A percentile compares a stretch with the other conserved stretches of the same genome.
Conservation (phyloP, 129 eudicot species). For the Escallonia rubra region DNA sequence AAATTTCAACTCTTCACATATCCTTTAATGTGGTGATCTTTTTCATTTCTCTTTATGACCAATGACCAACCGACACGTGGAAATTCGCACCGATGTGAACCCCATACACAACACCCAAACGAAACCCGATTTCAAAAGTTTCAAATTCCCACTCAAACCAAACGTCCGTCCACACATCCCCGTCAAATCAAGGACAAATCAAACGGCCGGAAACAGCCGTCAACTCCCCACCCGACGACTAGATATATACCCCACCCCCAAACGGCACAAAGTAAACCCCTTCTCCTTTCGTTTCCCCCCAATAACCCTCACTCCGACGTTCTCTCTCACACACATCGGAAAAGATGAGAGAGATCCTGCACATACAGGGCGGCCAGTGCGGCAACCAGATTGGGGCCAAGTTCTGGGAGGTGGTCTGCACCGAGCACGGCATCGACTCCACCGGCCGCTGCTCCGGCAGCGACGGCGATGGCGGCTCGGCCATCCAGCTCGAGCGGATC, state of each 20-base stretch:
- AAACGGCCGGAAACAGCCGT: not conserved
- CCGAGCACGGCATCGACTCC: constrained; percentile 75
- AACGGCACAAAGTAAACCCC: not conserved
- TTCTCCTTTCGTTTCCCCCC: not conserved
- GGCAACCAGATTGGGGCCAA: constrained; percentile 85
- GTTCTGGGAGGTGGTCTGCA: constrained; percentile 80
- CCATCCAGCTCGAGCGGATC: constrained; percentile 63
- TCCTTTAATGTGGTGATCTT: too few relatives aligned
- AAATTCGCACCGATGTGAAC: not conserved
- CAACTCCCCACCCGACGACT: not conserved
- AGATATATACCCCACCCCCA: not conserved
- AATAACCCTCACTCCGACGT: constrained; percentile 5
- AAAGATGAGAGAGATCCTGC: constrained; percentile 75
- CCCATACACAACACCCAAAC: not conserved
- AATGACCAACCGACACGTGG: not conserved
- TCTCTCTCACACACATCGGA: constrained; percentile 9
- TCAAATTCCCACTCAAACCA: constrained; percentile 9
- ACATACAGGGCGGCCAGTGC: constrained; percentile 82
- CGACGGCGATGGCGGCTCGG: constrained; percentile 45
- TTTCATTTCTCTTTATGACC: not conserved
- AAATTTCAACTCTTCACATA: too few relatives aligned
- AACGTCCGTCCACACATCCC: not conserved
- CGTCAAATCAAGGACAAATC: not conserved
- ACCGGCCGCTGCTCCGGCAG: constrained; percentile 73
- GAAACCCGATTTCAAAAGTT: constrained; percentile 8